Evolutionary conservation across 2,329 filamentous ascomycete species (phyloP).

Genomic region (Macrophomina pseudophaseolina): DNA sequence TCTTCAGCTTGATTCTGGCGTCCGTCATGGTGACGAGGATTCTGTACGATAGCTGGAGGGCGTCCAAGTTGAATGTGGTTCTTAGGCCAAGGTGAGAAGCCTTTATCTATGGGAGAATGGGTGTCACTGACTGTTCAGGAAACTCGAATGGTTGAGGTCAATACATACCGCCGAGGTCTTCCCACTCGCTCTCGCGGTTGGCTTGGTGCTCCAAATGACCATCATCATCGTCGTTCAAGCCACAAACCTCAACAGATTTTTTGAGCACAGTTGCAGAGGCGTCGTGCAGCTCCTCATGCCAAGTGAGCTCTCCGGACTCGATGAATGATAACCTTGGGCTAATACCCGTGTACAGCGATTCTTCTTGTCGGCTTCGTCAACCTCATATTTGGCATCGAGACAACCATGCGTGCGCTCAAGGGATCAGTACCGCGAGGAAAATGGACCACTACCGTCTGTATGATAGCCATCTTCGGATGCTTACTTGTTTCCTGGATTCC

Average conservation of each 20-base stretch:
- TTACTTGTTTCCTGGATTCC: conserved; percentile 64
- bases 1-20: conserved; percentile 44
- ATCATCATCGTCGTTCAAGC: conserved; percentile 47
- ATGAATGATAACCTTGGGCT: not conserved
- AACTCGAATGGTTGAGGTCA: conserved; percentile 42
- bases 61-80: conserved; percentile 39
- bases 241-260: conserved; percentile 43
- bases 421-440: conserved; percentile 59
- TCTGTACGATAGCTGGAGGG: conserved; percentile 44
- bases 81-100: conserved; percentile 40
- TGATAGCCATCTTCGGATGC: conserved; percentile 57
- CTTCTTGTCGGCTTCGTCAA: conserved; percentile 71
- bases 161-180: conserved; percentile 48
- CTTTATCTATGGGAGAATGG: not conserved
- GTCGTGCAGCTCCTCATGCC: conserved; percentile 46
- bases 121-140: conserved; percentile 33
- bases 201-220: conserved; percentile 44
- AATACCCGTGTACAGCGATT: conserved; percentile 54
- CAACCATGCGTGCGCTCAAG: conserved; percentile 61
- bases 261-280: conserved; percentile 42
- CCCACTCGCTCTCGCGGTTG: conserved; percentile 46
- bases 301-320: conserved; percentile 36
- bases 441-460: conserved; percentile 65
- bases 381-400: conserved; percentile 68
- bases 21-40: conserved; percentile 44